Evolutionary conservation across 2,329 filamentous ascomycete species (phyloP).

Genomic region (Microdochium bolleyi): DNA sequence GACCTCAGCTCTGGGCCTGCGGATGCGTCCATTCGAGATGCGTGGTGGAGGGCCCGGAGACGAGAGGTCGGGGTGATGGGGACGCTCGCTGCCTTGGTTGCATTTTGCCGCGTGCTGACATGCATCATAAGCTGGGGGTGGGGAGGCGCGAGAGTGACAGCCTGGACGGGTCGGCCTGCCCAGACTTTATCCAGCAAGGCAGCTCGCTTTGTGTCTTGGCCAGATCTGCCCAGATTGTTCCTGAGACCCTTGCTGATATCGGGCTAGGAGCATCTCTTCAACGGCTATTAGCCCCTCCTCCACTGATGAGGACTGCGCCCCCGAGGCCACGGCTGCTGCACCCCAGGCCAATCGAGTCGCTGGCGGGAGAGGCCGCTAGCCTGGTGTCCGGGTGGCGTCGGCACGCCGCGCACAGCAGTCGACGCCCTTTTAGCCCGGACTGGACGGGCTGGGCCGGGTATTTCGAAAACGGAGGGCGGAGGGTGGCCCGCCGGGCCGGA

Average conservation of each 20-base stretch:
- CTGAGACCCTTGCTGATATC: background rate
- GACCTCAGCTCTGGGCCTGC: no score
- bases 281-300: background rate
- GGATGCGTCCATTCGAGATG: no score
- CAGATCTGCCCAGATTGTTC: background rate
- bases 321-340: no score
- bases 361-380: no score
- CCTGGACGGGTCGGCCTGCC: no score
- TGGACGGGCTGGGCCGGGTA: background rate
- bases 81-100: background rate
- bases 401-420: no score
- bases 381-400: background rate
- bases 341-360: no score
- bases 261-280: background rate
- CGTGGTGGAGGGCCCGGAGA: no score
- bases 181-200: background rate
- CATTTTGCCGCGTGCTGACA: background rate
- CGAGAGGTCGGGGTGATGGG: background rate
- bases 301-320: no score
- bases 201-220: background rate
- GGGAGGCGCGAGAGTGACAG: no score
- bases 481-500: background rate
- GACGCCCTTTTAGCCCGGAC: no score
- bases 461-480: background rate
- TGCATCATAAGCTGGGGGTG: background rate